These are phyloP conservation scores for Emergomyces orientalis DNA, from an alignment of 2,329 filamentous ascomycete genomes.

Conservation along the genomic window DNA sequence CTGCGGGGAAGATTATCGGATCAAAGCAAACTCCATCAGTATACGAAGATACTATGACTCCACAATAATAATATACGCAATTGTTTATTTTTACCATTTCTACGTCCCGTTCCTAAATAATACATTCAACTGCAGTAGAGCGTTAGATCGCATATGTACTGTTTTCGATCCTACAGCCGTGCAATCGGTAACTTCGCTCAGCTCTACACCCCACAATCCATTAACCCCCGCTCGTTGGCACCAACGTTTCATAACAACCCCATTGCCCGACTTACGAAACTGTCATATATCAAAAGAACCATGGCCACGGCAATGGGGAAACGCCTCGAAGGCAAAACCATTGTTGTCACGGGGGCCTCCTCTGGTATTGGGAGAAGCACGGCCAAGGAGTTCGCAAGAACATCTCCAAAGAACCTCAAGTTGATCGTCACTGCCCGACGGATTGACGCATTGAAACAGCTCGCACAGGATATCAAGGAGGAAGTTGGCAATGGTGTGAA, in stretches of 20 bases:
- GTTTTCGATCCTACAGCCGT: constrained; percentile 9
- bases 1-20: background rate
- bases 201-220: background rate
- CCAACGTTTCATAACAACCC: background rate
- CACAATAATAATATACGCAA: background rate
- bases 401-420: constrained; percentile 67
- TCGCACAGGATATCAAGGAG: constrained; percentile 65
- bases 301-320: constrained; percentile 64
- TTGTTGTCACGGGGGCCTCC: constrained; percentile 84
- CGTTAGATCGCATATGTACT: constrained; percentile 8
- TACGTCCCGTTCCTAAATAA: background rate
- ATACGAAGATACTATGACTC: background rate
- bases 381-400: constrained; percentile 88
- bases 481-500: constrained; percentile 73
- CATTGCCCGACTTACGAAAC: constrained; percentile 12
- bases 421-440: constrained; percentile 84
- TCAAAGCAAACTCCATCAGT: background rate
- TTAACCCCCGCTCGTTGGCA: background rate
- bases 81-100: background rate
- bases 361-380: constrained; percentile 71
- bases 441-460: constrained; percentile 63
- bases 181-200: constrained; percentile 5
- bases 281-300: constrained; percentile 30
- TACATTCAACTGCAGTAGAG: background rate
- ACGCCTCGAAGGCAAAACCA: constrained; percentile 85